phyloP scores from a whole-genome alignment of 192 early-diverging fungal species.

The Podochytrium sp. region DNA sequence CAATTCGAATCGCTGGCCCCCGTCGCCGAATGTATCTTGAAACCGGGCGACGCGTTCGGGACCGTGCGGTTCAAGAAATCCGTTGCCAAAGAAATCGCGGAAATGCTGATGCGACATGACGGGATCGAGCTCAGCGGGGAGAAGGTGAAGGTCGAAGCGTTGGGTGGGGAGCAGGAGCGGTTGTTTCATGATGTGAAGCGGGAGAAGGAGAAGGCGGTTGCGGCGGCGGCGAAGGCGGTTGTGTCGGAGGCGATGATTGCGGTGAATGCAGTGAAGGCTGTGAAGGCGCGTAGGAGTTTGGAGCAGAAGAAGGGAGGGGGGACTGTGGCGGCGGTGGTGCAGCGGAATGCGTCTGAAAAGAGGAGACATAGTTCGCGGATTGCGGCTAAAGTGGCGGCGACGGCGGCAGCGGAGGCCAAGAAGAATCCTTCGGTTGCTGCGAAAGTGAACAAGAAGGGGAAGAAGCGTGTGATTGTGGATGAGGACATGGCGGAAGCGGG shows the following conservation, averaged over 20 bases:
- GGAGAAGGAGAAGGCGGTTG: slow-evolving; percentile 6
- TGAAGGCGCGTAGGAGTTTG: slow-evolving; percentile 4
- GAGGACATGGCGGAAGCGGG: neutral
- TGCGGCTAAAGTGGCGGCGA: neutral
- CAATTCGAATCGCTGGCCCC: neutral
- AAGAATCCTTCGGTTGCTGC: neutral
- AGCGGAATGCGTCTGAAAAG: neutral
- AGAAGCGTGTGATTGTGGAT: slow-evolving; percentile 3
- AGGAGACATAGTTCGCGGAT: neutral
- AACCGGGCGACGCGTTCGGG: neutral
- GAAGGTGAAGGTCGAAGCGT: neutral
- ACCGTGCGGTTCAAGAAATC: neutral
- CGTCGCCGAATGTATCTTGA: neutral
- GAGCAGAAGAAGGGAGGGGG: neutral
- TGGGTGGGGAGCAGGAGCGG: slow-evolving; percentile 8
- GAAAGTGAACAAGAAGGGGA: neutral
- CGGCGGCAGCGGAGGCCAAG: neutral
- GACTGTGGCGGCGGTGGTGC: neutral
- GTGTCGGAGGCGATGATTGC: neutral
- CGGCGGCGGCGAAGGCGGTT: neutral
- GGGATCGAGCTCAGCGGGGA: slow-evolving; percentile 3
- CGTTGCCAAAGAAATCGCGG: slow-evolving; percentile 3
- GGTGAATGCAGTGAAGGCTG: neutral
- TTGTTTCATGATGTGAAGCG: slow-evolving; percentile 2
- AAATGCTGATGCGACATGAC: slow-evolving; percentile 1